phyloP scores from a whole-genome alignment of 2,329 filamentous ascomycete genomes.

The Xylariaceae sp. region DNA sequence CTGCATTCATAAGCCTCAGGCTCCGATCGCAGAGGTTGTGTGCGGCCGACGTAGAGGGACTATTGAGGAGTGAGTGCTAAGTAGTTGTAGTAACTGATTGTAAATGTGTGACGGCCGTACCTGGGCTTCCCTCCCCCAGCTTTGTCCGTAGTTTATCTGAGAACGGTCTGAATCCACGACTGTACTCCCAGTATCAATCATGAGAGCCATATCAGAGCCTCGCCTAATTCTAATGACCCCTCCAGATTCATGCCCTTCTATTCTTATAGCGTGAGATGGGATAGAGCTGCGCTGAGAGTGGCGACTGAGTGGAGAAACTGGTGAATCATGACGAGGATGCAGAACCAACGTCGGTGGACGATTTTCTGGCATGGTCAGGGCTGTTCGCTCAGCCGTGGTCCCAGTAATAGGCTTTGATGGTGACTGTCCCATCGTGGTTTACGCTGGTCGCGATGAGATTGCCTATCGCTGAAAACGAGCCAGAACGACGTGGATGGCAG shows the following conservation, averaged over 20 bases:
- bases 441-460: too few relatives aligned
- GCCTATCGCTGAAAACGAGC: too few relatives aligned
- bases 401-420: background rate
- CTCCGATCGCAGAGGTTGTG: background rate
- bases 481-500: background rate
- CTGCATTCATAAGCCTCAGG: background rate
- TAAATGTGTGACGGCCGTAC: background rate
- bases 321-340: background rate
- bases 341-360: background rate
- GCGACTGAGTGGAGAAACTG: background rate
- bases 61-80: slow-evolving; percentile 3
- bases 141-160: background rate
- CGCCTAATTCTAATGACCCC: background rate
- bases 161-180: background rate
- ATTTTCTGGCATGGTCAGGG: background rate
- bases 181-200: background rate
- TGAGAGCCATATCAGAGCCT: background rate
- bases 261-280: background rate
- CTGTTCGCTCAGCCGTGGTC: background rate
- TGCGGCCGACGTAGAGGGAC: background rate
- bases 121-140: background rate
- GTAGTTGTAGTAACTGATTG: background rate
- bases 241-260: background rate
- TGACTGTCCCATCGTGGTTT: slow-evolving; percentile 4
- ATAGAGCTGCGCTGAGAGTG: background rate